Conservation (phyloP, 257 asterid genomes). For the Galeopsis tetrahit region DNA sequence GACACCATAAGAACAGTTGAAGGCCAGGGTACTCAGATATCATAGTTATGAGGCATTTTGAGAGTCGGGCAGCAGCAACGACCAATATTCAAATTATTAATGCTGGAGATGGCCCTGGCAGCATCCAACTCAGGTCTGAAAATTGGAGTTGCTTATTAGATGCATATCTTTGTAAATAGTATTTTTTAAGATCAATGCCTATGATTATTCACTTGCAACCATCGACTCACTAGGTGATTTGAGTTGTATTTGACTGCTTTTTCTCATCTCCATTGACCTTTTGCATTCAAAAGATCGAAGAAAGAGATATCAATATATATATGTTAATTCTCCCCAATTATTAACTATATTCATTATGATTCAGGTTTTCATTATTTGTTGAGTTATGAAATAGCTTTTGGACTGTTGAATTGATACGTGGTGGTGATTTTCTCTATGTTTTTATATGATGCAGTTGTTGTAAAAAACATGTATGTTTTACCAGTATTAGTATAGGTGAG, state of each 20-base stretch:
- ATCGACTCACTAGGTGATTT: too few relatives aligned
- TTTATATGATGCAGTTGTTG: background rate
- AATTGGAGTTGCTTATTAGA: too few relatives aligned
- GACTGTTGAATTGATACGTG: background rate
- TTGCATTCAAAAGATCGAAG: too few relatives aligned
- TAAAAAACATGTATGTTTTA: background rate
- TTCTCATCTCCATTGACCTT: too few relatives aligned
- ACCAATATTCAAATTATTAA: constrained; percentile 86
- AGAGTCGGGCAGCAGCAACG: constrained; percentile 88
- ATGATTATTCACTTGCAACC: too few relatives aligned
- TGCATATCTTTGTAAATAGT: too few relatives aligned
- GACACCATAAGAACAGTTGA: constrained; percentile 91
- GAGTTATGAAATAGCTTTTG: constrained; percentile 16
- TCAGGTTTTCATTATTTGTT: background rate
- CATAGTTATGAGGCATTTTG: constrained; percentile 95
- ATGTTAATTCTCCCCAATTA: constrained; percentile 10
- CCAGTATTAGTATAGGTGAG: constrained; percentile 14
- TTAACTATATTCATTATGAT: background rate
- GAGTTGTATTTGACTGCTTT: too few relatives aligned
- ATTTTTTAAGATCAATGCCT: too few relatives aligned
- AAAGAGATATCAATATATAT: background rate
- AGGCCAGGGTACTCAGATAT: constrained; percentile 90
- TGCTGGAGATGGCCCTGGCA: constrained; percentile 99
- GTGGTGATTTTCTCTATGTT: background rate
- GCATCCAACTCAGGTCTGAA: too few relatives aligned